Evolutionary conservation across 805 yeast genomes (phyloP), one percentile per base, ranked within the genome.

Genomic region (Blastobotrys terrestris): DNA sequence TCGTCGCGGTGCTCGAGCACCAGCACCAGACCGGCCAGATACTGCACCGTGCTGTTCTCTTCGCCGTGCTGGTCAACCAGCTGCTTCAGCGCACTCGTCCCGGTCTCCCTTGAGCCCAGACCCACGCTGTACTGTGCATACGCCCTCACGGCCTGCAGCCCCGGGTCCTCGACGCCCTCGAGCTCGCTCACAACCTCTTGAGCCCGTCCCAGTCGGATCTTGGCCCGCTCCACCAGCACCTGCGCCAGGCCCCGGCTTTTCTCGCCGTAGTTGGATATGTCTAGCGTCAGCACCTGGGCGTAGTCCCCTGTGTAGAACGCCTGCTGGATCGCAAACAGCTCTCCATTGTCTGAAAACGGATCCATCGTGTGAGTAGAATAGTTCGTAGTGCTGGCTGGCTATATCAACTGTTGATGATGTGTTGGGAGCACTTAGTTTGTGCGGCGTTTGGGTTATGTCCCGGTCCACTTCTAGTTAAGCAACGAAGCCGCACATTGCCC

Each of bases 251-350:
- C 49, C 20, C 53, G 55, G 50, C 58, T 55, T 13, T 58, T 58
- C 2, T 52, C 55, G 11, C 57, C 47, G 51, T 58, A 62, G n/a
- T 57, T 56, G 2, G 61, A 48, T 6, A 63, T 51, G 16, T 69
- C 64, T 8, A 64, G 54, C 35, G 48, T 57, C 13, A 67, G 31
- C 4, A 72, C 75, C 26, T 66, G 61, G 43, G 55, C 52, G 56
- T 63, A 70, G 48, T 71, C 71, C 40, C 75, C 76, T 20, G 71
- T 64, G 57, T 71, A 72, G 58, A 70, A 72, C 20, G 73, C 72
- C 57, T 64, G 68, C 57, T 71, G 72, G 46, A 72, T 60, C 44
- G 63, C 56, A 52, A 67, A 62, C 26, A 71, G 60, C 48, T 66
- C 71, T 52, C 64, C 63, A 7, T 65, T 54, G 50, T 63, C 67